phyloP scores from a whole-genome alignment of 148 eudicot species.

The Dianthus caryophyllus region DNA sequence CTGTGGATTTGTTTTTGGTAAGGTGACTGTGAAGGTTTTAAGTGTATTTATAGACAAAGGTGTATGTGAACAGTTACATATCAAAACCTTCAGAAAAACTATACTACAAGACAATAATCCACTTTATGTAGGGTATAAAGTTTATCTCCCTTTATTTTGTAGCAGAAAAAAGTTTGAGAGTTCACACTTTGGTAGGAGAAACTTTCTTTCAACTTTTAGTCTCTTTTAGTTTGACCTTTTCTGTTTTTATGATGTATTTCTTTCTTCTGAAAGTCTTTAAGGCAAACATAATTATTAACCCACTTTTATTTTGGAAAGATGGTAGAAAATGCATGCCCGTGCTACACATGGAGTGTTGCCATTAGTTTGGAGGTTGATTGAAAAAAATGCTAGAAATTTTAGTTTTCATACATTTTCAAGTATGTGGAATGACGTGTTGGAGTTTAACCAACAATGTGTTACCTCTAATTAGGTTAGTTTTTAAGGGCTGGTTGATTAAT shows the following conservation, averaged over 20 bases:
- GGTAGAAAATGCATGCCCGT: background rate
- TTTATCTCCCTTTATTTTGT: background rate
- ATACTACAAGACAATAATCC: slow-evolving; percentile 24
- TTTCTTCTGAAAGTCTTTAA: background rate
- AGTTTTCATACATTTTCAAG: background rate
- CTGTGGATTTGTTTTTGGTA: slow-evolving; percentile 19
- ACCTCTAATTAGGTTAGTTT: slow-evolving; percentile 8
- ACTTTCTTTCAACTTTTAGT: slow-evolving; percentile 8
- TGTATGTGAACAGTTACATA: background rate
- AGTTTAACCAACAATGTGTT: slow-evolving; percentile 10
- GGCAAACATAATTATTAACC: background rate
- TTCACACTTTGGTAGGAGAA: slow-evolving; percentile 23
- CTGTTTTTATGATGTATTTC: background rate
- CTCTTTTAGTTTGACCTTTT: background rate
- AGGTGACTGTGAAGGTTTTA: background rate
- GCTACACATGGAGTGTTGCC: slow-evolving; percentile 17
- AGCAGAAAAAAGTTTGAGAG: background rate
- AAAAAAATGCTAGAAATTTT: background rate
- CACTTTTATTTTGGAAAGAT: background rate
- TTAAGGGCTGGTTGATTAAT: slow-evolving; percentile 8
- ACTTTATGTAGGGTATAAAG: slow-evolving; percentile 23
- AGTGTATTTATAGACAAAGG: slow-evolving; percentile 30
- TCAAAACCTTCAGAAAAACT: background rate
- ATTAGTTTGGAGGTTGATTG: slow-evolving; percentile 21
- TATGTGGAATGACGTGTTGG: slow-evolving; percentile 6